Evolutionary conservation across 257 asterid species (phyloP), one percentile per base, ranked within the genome.

Genomic region (Linderniella brevidens): DNA sequence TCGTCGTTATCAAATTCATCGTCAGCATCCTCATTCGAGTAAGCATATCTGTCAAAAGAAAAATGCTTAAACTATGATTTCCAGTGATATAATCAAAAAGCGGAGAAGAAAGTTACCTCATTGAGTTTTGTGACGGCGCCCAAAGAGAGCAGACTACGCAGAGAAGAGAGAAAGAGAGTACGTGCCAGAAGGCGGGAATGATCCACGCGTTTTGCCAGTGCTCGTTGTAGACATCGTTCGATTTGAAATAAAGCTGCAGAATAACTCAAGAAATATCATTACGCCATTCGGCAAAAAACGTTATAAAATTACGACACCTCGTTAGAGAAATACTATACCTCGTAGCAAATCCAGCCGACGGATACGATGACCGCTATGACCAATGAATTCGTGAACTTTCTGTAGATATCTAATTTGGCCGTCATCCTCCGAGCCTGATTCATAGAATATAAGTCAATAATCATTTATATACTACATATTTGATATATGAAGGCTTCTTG

Each of bases 131-230:
- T 19, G 97, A 80, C 47, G 95, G 97, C 4, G 96, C 94, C 98
- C 95, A 84, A 44, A 88, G 96, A 60, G 85, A 80, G 58, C 98
- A 84, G 60, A 88, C 80, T 69, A 88, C 72, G 9, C 94, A 80
- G 53, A 88, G 71, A 57, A 88, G 81, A 48, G 87, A 78, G 77
- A 84, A 80, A 18, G 98, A 84, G 68, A 80, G 56, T 42, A 88
- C 92, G 57, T 84, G 93, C 98, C 98, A 88, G 65, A 88, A 84
- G 59, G 93, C 98, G 44, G 96, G 87, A 62, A 88, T 81, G 67
- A 88, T 69, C 98, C 98, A 88, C 38, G 96, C 98, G 56, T 74
- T 88, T 67, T 64, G 82, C 98, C 98, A 88, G 15, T 56, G 85
- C 83, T 88, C 96, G 53, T 84, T 88, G 81, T 84, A 84, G 40